A percentile compares a stretch with the other conserved stretches of the same genome.
These are phyloP conservation scores for Mucuna pruriens DNA, from an alignment of 306 rosid species.

Conservation along the genomic window DNA sequence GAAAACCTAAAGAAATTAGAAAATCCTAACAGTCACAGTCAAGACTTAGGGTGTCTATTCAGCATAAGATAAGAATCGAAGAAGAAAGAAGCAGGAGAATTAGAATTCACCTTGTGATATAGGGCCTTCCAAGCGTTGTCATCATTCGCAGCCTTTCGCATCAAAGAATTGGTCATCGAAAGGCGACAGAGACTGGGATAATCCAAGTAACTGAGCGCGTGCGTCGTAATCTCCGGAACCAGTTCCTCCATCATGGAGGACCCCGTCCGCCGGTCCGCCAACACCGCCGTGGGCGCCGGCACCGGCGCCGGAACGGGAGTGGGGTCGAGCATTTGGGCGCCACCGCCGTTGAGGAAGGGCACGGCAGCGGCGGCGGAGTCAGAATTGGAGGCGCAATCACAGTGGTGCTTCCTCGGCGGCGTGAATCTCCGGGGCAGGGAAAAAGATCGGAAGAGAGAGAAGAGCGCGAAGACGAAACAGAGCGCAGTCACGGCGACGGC, in stretches of 20 bases:
- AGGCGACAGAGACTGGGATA: constrained; percentile 91
- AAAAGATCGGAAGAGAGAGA: constrained; percentile 61
- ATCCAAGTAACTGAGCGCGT: constrained; percentile 98
- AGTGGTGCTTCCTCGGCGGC: constrained; percentile 38
- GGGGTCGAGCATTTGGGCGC: constrained; percentile 52
- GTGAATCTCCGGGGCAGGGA: constrained; percentile 39
- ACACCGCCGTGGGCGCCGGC: too few relatives aligned
- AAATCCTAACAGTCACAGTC: background rate
- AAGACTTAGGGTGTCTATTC: background rate
- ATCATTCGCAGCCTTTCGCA: constrained; percentile 97
- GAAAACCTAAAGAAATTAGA: background rate
- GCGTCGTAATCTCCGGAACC: constrained; percentile 98
- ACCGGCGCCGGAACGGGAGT: constrained; percentile 19
- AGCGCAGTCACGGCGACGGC: constrained; percentile 64
- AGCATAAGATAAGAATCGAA: background rate
- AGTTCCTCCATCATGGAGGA: constrained; percentile 99
- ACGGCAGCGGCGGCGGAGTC: constrained; percentile 42
- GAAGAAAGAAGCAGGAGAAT: background rate
- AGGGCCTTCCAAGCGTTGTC: constrained; percentile 99
- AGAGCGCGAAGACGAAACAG: constrained; percentile 61
- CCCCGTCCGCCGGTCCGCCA: constrained; percentile 65
- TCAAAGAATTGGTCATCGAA: constrained; percentile 93
- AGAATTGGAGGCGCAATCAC: constrained; percentile 50
- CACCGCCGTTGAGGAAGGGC: constrained; percentile 74
- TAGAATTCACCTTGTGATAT: constrained; percentile 81